Evolutionary conservation across 768 basidiomycete species (phyloP).

Genomic region (Crucibulum laeve): DNA sequence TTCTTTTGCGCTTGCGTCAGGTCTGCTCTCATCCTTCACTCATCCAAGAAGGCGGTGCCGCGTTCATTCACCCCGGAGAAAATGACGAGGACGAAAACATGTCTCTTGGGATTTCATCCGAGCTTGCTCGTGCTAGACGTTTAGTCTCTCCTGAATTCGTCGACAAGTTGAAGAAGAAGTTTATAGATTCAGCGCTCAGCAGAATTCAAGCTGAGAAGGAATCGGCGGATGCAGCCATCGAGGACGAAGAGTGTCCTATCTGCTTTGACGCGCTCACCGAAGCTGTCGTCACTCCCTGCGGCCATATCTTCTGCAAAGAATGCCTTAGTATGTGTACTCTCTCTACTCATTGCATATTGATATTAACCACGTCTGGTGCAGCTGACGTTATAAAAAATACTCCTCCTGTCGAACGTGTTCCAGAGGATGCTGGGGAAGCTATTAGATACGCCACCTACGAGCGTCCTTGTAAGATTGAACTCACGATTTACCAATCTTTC

Average conservation of each 20-base stretch:
- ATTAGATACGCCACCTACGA: conserved; percentile 34
- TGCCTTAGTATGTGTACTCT: conserved; percentile 41
- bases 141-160: conserved; percentile 47
- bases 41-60: conserved; percentile 50
- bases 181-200: conserved; percentile 33
- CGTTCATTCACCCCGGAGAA: conserved; percentile 39
- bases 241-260: conserved; percentile 62
- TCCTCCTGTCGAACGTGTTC: conserved; percentile 24
- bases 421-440: conserved; percentile 31
- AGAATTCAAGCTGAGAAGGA: conserved; percentile 52
- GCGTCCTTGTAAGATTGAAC: conserved; percentile 41
- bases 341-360: neutral
- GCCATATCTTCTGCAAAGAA: conserved; percentile 57
- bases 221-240: conserved; percentile 42
- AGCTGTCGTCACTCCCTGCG: conserved; percentile 54
- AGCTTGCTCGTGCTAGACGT: conserved; percentile 40
- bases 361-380: conserved; percentile 6
- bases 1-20: conserved; percentile 56
- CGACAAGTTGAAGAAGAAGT: conserved; percentile 38
- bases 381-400: conserved; percentile 39
- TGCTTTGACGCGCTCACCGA: conserved; percentile 57
- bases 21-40: conserved; percentile 66
- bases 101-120: conserved; percentile 27
- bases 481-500: neutral
- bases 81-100: conserved; percentile 24